Evolutionary conservation across 345 rosid species (phyloP).

Genomic region (Brassica juncea): DNA sequence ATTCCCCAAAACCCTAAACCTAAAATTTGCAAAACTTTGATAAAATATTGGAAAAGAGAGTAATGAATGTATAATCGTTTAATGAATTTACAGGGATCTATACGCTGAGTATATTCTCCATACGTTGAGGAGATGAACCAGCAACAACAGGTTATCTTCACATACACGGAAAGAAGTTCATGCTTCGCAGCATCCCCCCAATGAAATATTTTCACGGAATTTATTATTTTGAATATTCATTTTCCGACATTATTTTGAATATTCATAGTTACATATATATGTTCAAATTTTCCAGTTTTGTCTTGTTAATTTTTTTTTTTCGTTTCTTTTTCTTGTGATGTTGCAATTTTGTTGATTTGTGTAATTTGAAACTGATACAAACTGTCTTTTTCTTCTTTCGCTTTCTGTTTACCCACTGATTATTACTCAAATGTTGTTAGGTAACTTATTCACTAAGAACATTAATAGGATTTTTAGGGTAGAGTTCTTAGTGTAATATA

Average conservation of each 20-base stretch:
- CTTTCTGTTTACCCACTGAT: background rate
- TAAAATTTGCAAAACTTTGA: background rate
- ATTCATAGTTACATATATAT: background rate
- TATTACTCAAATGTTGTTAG: background rate
- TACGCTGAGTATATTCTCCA: conserved; percentile 82
- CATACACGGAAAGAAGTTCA: conserved; percentile 6
- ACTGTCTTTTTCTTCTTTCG: background rate
- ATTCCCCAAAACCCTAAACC: background rate
- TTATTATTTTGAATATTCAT: background rate
- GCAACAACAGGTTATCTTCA: background rate
- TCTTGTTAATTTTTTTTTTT: background rate
- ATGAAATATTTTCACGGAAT: background rate
- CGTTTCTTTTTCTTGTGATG: background rate
- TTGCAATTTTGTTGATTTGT: conserved; percentile 27
- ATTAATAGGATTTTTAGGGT: too few relatives aligned
- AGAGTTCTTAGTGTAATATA: too few relatives aligned
- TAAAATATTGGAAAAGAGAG: background rate
- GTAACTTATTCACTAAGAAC: background rate
- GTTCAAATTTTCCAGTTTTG: conserved; percentile 10
- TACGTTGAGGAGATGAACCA: conserved; percentile 65
- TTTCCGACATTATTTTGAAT: background rate
- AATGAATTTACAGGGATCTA: conserved; percentile 69
- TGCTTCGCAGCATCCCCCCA: conserved; percentile 5
- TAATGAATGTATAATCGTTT: background rate
- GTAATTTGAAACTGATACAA: conserved; percentile 26